phyloP scores from a whole-genome alignment of 495 filamentous ascomycete genomes.

The Penicillium taxi region DNA sequence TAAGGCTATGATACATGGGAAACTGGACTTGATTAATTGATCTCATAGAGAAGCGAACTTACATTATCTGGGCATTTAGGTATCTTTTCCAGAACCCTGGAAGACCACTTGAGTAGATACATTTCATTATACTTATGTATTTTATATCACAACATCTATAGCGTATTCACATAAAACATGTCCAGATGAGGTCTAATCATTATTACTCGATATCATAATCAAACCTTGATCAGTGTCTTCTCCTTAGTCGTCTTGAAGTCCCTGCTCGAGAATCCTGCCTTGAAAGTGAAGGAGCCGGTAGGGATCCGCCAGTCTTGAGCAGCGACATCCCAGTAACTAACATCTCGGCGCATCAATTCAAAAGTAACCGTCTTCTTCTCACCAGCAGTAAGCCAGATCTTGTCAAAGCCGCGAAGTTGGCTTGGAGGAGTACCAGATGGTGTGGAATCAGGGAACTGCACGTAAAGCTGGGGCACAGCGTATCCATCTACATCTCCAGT shows the following conservation, averaged over 20 bases:
- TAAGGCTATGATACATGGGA: too few relatives aligned
- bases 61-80: too few relatives aligned
- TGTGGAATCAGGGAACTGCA: constrained; percentile 22
- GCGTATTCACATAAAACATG: too few relatives aligned
- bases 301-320: constrained; percentile 47
- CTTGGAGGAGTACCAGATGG: constrained; percentile 6
- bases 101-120: too few relatives aligned
- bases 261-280: constrained; percentile 15
- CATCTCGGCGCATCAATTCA: constrained; percentile 49
- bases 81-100: too few relatives aligned
- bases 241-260: constrained; percentile 5
- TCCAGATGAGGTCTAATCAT: too few relatives aligned
- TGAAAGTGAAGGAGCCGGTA: constrained; percentile 16
- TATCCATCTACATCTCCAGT: constrained; percentile 42
- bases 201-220: too few relatives aligned
- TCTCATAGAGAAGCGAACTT: too few relatives aligned
- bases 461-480: constrained; percentile 59
- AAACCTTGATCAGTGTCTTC: constrained; percentile 4
- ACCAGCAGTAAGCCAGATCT: constrained; percentile 37
- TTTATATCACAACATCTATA: too few relatives aligned
- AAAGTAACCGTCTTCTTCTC: constrained; percentile 40
- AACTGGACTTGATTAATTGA: too few relatives aligned
- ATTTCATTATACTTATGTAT: too few relatives aligned
- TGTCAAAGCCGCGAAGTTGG: constrained; percentile 53
- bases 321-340: constrained; percentile 56